Evolutionary conservation across 164 flowering plant genomes (phyloP).

Genomic region (Vitis cinerea): DNA sequence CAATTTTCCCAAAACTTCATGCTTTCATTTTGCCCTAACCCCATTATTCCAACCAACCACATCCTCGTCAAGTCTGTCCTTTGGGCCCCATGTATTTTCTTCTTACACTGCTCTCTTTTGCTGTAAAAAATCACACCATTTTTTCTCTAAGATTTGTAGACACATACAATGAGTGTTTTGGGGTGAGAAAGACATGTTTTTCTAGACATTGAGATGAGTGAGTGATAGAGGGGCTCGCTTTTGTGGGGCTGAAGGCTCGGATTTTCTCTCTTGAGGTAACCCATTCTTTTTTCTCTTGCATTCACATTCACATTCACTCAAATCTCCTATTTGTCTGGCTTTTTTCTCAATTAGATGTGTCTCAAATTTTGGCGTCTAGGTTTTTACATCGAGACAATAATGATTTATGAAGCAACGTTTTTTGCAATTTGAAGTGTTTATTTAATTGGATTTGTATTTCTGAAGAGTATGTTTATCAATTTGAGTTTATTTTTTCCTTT

Average conservation of each 20-base stretch:
- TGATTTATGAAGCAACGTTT: no score
- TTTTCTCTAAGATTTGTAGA: neutral
- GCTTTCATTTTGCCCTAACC: no score
- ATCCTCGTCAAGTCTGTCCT: conserved; percentile 28
- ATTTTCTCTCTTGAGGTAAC: conserved; percentile 12
- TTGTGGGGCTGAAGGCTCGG: neutral
- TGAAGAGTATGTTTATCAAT: neutral
- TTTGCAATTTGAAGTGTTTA: no score
- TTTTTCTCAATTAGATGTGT: neutral
- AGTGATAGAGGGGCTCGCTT: neutral
- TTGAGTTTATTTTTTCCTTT: neutral
- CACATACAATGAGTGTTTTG: neutral
- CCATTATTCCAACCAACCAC: conserved; percentile 1
- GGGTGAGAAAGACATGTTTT: neutral
- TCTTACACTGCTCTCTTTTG: conserved; percentile 22
- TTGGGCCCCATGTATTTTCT: conserved; percentile 21
- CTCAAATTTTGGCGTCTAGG: neutral
- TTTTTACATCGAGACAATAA: no score
- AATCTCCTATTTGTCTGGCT: neutral
- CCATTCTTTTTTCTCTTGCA: neutral
- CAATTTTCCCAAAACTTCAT: no score
- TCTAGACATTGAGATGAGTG: neutral
- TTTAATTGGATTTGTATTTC: conserved; percentile 1
- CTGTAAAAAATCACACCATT: conserved; percentile 4
- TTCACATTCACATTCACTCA: neutral